These are phyloP conservation scores for Candida glucosophila DNA, from an alignment of 1,139 yeast genomes.

Conservation along the genomic window DNA sequence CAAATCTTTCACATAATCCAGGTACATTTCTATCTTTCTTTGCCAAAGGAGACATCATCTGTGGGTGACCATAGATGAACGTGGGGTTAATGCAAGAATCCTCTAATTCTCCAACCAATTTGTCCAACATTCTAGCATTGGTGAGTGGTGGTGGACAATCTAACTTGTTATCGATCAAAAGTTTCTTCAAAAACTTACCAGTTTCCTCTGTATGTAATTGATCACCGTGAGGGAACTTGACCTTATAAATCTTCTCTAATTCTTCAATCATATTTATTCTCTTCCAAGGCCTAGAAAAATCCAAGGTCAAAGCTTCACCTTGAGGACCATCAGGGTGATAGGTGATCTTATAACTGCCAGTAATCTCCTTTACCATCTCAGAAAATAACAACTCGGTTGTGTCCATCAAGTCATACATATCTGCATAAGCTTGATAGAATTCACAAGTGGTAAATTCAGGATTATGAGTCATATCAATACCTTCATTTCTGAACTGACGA, in stretches of 20 bases:
- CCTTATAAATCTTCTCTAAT: slow-evolving; percentile 77
- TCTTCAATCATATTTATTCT: slow-evolving; percentile 96
- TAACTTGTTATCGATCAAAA: slow-evolving; percentile 70
- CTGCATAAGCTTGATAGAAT: slow-evolving; percentile 92
- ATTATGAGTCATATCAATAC: slow-evolving; percentile 95
- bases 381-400: slow-evolving; percentile 90
- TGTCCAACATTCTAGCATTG: slow-evolving; percentile 97
- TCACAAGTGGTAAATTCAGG: slow-evolving; percentile 98
- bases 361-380: slow-evolving; percentile 94
- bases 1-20: slow-evolving; percentile 97
- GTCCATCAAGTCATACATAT: slow-evolving; percentile 92
- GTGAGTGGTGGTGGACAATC: slow-evolving; percentile 97
- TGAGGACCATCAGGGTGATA: slow-evolving; percentile 93
- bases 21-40: slow-evolving; percentile 88
- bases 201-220: slow-evolving; percentile 91
- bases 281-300: slow-evolving; percentile 97
- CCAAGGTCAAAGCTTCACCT: slow-evolving; percentile 68
- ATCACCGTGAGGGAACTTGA: slow-evolving; percentile 93
- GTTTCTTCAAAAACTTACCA: slow-evolving; percentile 76
- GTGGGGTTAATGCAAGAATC: slow-evolving; percentile 95
- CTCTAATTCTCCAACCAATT: slow-evolving; percentile 91
- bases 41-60: slow-evolving; percentile 99
- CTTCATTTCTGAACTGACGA: slow-evolving; percentile 98
- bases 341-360: slow-evolving; percentile 76
- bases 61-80: slow-evolving; percentile 97